Evolutionary conservation across 495 filamentous ascomycete species (phyloP).

Genomic region (Pyronema domesticum): DNA sequence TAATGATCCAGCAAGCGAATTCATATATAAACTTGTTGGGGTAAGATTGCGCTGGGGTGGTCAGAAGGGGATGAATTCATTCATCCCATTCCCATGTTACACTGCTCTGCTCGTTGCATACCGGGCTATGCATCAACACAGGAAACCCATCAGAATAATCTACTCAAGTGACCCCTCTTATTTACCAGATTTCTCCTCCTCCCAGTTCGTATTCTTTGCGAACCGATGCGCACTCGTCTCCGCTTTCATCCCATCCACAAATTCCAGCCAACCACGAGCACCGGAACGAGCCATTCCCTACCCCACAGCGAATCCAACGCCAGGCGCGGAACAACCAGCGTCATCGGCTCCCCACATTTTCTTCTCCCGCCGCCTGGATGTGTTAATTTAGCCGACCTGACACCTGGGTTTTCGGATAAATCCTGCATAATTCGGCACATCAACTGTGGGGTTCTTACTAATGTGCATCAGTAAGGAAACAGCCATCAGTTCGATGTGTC

Average conservation of each 20-base stretch:
- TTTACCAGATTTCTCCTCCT: neutral
- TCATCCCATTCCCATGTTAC: neutral
- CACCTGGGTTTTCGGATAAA: neutral
- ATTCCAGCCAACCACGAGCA: neutral
- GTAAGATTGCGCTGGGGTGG: too few relatives aligned
- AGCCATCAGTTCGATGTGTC: neutral
- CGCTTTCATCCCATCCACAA: neutral
- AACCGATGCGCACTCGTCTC: neutral
- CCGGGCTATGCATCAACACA: neutral
- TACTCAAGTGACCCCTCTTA: neutral
- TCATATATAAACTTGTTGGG: too few relatives aligned
- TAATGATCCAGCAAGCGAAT: too few relatives aligned
- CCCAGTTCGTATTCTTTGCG: neutral
- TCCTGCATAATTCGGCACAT: neutral
- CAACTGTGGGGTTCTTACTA: neutral
- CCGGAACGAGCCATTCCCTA: neutral
- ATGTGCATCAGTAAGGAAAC: neutral
- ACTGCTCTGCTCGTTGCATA: neutral
- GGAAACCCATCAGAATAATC: neutral
- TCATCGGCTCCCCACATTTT: neutral
- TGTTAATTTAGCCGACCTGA: neutral
- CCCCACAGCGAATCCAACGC: neutral
- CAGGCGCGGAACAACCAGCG: neutral
- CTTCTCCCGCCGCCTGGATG: neutral
- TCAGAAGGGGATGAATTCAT: neutral